Percentiles rank a stretch among this genome's conserved stretches.
Conservation (phyloP, 2,329 filamentous ascomycete species). For the Calonectria crousiana region DNA sequence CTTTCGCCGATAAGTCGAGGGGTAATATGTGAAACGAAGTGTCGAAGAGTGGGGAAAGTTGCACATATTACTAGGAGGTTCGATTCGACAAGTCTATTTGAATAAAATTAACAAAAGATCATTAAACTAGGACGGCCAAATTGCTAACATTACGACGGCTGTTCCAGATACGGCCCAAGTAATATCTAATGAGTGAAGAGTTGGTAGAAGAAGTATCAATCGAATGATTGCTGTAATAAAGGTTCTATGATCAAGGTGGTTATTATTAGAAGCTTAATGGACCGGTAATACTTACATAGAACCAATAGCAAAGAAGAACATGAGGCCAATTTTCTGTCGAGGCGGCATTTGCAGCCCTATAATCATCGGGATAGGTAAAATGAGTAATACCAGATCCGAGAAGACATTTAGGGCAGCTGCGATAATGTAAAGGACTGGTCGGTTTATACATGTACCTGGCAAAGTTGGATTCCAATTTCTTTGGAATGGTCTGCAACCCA, state of each 20-base stretch:
- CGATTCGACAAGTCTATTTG: slow-evolving; percentile 29
- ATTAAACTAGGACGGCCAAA: too few relatives aligned
- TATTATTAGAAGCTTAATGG: background rate
- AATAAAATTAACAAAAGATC: background rate
- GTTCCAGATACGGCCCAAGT: slow-evolving; percentile 29
- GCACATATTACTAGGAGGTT: slow-evolving; percentile 33
- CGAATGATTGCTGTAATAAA: slow-evolving; percentile 32
- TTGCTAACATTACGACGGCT: background rate
- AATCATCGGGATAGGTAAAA: slow-evolving; percentile 58
- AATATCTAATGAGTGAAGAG: slow-evolving; percentile 15
- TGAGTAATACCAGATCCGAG: slow-evolving; percentile 60
- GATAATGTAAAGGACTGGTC: slow-evolving; percentile 58
- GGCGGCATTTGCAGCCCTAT: slow-evolving; percentile 55
- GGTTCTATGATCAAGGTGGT: slow-evolving; percentile 4
- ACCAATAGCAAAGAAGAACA: slow-evolving; percentile 57
- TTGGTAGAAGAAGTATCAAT: slow-evolving; percentile 25
- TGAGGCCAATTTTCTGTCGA: slow-evolving; percentile 57
- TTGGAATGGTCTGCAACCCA: slow-evolving; percentile 27
- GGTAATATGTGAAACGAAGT: slow-evolving; percentile 29
- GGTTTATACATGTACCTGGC: slow-evolving; percentile 55
- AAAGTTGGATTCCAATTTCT: slow-evolving; percentile 42
- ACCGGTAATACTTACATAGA: slow-evolving; percentile 18
- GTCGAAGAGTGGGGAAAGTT: slow-evolving; percentile 26
- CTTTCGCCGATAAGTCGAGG: slow-evolving; percentile 18
- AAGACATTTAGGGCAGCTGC: slow-evolving; percentile 59